These are phyloP conservation scores for Grammothele lineata DNA, from an alignment of 768 basidiomycete species.

Conservation along the genomic window DNA sequence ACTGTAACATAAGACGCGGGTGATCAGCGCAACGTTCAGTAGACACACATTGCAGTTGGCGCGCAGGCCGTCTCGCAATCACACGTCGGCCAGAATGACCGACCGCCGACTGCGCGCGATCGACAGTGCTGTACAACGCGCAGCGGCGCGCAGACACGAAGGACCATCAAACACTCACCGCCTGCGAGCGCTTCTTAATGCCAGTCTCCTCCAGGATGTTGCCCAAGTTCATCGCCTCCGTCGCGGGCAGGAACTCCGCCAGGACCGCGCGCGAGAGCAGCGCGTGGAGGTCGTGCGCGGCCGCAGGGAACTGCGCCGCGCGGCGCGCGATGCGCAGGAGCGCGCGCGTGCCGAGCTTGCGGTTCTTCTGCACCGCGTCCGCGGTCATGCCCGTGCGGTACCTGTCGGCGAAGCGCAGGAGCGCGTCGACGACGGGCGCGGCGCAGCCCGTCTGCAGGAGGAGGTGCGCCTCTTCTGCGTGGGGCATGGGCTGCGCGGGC, in stretches of 20 bases:
- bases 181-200: conserved; percentile 37
- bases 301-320: conserved; percentile 39
- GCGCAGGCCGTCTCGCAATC: too few relatives aligned
- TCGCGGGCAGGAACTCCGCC: conserved; percentile 56
- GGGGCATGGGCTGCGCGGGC: conserved; percentile 56
- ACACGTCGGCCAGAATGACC: too few relatives aligned
- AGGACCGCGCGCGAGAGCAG: conserved; percentile 49
- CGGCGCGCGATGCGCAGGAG: conserved; percentile 51
- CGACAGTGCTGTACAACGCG: too few relatives aligned
- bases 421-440: conserved; percentile 28
- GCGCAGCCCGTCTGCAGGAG: conserved; percentile 51
- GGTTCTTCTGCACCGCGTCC: conserved; percentile 55
- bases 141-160: too few relatives aligned
- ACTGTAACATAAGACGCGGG: conserved; percentile 28
- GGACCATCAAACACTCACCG: conserved; percentile 31
- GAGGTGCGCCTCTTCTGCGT: conserved; percentile 43
- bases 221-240: conserved; percentile 52
- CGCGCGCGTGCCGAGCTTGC: conserved; percentile 59
- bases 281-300: conserved; percentile 40
- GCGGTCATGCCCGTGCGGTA: conserved; percentile 52
- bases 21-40: neutral
- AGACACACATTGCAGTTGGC: too few relatives aligned
- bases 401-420: conserved; percentile 53
- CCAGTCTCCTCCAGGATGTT: conserved; percentile 46
- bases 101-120: too few relatives aligned